These are phyloP conservation scores for Zasmidium citrigriseum DNA, from an alignment of 2,329 filamentous ascomycete genomes.

Conservation along the genomic window DNA sequence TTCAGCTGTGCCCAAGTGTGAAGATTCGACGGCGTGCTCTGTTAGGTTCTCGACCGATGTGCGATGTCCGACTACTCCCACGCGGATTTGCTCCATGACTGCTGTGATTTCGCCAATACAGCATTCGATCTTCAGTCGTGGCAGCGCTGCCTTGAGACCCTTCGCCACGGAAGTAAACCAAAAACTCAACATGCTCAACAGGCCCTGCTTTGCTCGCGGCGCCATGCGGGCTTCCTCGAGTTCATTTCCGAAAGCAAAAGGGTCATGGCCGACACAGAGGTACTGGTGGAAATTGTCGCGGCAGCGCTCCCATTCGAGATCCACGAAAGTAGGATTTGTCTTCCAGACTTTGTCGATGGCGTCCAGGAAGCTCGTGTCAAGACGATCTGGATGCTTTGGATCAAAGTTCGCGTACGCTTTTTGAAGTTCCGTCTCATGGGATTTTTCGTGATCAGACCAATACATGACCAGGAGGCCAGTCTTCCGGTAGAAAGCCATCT, in stretches of 20 bases:
- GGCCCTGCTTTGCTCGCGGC: neutral
- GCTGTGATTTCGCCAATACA: slow-evolving; percentile 11
- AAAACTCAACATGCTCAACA: neutral
- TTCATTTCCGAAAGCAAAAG: neutral
- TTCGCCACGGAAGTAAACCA: neutral
- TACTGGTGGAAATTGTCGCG: neutral
- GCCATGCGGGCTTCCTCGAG: neutral
- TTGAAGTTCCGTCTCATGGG: neutral
- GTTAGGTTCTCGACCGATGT: neutral
- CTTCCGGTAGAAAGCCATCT: slow-evolving; percentile 9
- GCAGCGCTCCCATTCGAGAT: slow-evolving; percentile 9
- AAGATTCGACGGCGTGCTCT: neutral
- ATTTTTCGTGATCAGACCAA: neutral
- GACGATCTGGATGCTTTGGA: neutral
- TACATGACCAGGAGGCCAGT: slow-evolving; percentile 9
- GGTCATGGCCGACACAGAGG: neutral
- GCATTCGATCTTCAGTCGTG: slow-evolving; percentile 9
- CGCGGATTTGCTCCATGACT: slow-evolving; percentile 15
- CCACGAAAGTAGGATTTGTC: slow-evolving; percentile 13
- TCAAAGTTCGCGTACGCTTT: slow-evolving; percentile 7
- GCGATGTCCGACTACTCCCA: slow-evolving; percentile 8
- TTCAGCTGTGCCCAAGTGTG: neutral
- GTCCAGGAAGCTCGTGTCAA: neutral
- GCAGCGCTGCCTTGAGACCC: neutral
- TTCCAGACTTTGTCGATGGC: slow-evolving; percentile 7